Percentiles rank a stretch among this genome's conserved stretches.
Evolutionary conservation across 1,284 basidiomycete species (phyloP).

Genomic region (Ustilago tritici): DNA sequence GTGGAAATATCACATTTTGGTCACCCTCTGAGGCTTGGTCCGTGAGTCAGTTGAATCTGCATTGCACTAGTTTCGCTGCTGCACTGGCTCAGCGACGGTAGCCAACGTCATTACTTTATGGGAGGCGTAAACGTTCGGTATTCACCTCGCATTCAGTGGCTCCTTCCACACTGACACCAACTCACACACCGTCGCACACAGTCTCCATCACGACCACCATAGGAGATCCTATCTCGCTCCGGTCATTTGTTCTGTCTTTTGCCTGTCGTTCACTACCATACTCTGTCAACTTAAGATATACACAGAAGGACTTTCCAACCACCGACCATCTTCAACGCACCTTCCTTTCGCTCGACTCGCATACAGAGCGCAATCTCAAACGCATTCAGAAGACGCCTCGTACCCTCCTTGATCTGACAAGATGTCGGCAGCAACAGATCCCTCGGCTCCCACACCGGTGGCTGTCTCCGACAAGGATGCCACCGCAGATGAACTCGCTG

Average conservation of each 20-base stretch:
- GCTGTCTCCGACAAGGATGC: conserved; percentile 46
- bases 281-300: neutral
- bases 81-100: neutral
- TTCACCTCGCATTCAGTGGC: neutral
- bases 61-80: neutral
- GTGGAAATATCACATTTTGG: neutral
- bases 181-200: neutral
- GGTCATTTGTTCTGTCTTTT: neutral
- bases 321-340: neutral
- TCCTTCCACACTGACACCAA: conserved; percentile 2
- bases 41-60: neutral
- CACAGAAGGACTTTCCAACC: neutral
- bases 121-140: conserved; percentile 1
- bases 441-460: conserved; percentile 18
- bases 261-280: neutral
- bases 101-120: conserved; percentile 8
- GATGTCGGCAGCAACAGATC: conserved; percentile 34
- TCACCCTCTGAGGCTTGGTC: neutral
- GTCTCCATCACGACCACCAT: neutral
- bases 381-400: neutral
- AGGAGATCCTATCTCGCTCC: neutral
- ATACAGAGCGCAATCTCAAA: neutral
- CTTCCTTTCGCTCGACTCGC: neutral
- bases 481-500: conserved; percentile 54
- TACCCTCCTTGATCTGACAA: neutral